Evolutionary conservation across 179 eudicot species (phyloP), one percentile per base, ranked within the genome.

Genomic region (Heliamphora pulchella): DNA sequence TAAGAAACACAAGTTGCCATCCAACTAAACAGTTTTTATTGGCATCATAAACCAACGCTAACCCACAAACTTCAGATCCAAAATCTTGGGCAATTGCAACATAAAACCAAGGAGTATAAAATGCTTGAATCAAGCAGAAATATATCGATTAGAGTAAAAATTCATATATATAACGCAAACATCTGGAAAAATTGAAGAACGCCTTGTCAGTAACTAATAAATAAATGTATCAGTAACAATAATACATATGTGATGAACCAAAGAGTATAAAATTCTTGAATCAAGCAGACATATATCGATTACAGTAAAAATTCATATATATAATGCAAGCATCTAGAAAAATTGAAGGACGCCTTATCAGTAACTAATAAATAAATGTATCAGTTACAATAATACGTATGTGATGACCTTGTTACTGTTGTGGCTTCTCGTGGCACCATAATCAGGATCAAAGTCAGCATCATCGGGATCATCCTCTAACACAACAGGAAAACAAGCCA

Each of bases 381-480:
- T 43, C 3, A n/a, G 46, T 39, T 5, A 74, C 8, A 55, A 57
- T 4, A 54, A 39, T 6, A 15, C 61, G 43, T 0, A 14, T 31
- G 11, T 46, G 61, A 76, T 54, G 71, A 91, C 97, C 97, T 93
- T 95, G 58, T 79, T 81, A 80, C 82, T 83, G 57, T 76, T 69
- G 62, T 64, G 85, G 4, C 84, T 90, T 51, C 79, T 85, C 68
- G 86, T 78, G 80, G 80, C 87, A 74, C 88, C 94, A 79, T 74
- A 87, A 79, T 91, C 93, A 78, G 99, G 99, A 76, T 96, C 92
- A 82, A 96, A 96, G 81, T 96, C 99, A 74, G 86, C 96, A 88
- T 96, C 99, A 81, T 89, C 98, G 43, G 96, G 99, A 68, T 96
- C 99, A 86, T 96, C 99, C 80, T 84, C 99, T 96, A 91, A 87